Evolutionary conservation across 2,329 filamentous ascomycete species (phyloP), one percentile per base, ranked within the genome.

Genomic region (Chaetomium sp.): DNA sequence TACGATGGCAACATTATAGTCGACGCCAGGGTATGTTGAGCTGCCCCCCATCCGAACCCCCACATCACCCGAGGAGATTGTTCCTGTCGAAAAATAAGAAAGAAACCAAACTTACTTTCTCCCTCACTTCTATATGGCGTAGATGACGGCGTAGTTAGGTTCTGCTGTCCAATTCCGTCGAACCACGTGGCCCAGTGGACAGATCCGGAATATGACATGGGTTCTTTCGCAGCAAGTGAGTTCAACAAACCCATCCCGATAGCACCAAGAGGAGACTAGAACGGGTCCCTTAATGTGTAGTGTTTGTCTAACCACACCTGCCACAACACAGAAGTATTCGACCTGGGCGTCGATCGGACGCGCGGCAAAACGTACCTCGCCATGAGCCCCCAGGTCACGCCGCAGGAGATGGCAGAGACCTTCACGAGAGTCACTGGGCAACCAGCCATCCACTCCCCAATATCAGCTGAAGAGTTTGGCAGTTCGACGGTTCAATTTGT

Each of bases 401-500:
- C 51, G 29, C 51, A 54, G 29, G 27, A 54, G 13, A 33, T 54
- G 29, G 51, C 8, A 33, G 51, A 54, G 25, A 54, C 51, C 51
- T 54, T 54, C 51, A 54, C 51, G 3, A n/a, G 51, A 54, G 51
- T 54, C 51, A 54, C 51, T n/a, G 51, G 27, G 29, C 51, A 54
- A 4, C 51, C 51, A 33, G 51, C 51, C 51, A 54, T 54, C 19
- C 51, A 54, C 27, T 29, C 25, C 51, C 27, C 51, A 33, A 33
- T 13, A 33, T 33, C 51, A 33, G 51, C 27, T 3, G 27, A 54
- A 33, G 51, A 54, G 51, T 54, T 54, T 54, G 51, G 25, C 27
- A 23, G 33, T 7, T 2, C n/a, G 5, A 54, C 51, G 27, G 51
- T 19, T 33, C 23, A 12, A 54, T 21, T 54, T n/a, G 51, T 54